Base-by-base conservation (phyloP, 164 flowering plant species). In the Paratinospora sagittata region DNA sequence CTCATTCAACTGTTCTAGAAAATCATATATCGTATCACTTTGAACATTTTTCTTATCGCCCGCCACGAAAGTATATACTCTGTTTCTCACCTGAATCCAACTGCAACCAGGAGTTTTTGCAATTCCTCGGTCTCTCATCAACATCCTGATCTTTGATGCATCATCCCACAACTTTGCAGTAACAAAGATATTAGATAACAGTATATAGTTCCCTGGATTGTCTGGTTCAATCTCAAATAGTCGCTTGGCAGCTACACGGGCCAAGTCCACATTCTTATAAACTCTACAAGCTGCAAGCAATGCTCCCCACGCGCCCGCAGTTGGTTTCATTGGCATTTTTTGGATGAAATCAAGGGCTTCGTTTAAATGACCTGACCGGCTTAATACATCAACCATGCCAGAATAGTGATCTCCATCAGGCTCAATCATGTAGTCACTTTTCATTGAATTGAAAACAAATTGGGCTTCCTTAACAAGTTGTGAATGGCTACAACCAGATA, bases 221-320 rank as follows among this genome's bases (percentile, higher is more conserved):
- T 85, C 63, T 17, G 89, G 88, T 78, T 88, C 91, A 33, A 88
- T 83, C 72, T 83, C 83, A 72, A 88, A 85, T 23, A 88, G 72
- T 39, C 63, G 71, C 8, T 74, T 68, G 6, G 87, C 91, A 57
- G 88, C 88, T 69, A 84, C 73, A 76, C 67, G 69, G 55, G 80
- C 91, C 66, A 88, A 45, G 19, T 84, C 83, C 3, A 85, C 82
- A 67, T 88, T 86, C 76, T 83, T 86, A 73, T 82, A 79, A 26
- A 86, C 78, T 68, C 91, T 75, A 76, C 91, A 86, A 16, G 81
- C 87, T 73, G 83, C 87, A 60, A 86, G 86, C 72, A 88, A 72
- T 24, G 92, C 83, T 66, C 92, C 92, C 90, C 90, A 88, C 30
- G 88, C 84, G 68, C 81, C 70, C 24, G 88, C 83, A 39, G 76